Evolutionary conservation across 1,139 yeast genomes (phyloP).

Genomic region (Kazachstania sp.): DNA sequence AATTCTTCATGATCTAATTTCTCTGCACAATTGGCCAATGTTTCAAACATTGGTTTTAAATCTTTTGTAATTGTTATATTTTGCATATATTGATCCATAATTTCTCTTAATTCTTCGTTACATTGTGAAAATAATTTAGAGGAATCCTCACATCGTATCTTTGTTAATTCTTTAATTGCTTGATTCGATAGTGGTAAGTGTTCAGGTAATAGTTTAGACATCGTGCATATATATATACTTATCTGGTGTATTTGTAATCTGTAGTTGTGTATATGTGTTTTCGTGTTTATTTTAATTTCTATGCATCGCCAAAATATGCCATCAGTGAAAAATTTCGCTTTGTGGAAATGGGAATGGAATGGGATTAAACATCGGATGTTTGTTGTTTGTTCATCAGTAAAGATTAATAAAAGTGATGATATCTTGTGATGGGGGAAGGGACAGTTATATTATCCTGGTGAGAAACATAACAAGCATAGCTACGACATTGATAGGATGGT

Average conservation of each 20-base stretch:
- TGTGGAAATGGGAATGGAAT: background rate
- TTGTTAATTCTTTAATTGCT: conserved; percentile 11
- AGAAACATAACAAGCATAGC: too few relatives aligned
- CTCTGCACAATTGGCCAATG: conserved; percentile 4
- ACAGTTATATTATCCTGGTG: too few relatives aligned
- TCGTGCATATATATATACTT: background rate
- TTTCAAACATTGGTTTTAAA: conserved; percentile 4
- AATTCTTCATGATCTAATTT: conserved; percentile 3
- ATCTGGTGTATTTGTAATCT: background rate
- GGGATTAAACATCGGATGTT: background rate
- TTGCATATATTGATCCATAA: conserved; percentile 12
- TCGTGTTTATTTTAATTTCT: background rate
- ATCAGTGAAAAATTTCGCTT: too few relatives aligned
- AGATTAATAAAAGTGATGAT: too few relatives aligned
- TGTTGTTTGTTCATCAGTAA: too few relatives aligned
- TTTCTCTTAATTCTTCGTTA: conserved; percentile 13
- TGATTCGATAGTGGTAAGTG: conserved; percentile 17
- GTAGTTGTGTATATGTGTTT: background rate
- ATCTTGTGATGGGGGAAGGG: too few relatives aligned
- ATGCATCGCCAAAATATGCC: background rate
- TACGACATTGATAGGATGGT: too few relatives aligned
- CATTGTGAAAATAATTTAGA: conserved; percentile 6
- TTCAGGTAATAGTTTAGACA: conserved; percentile 7
- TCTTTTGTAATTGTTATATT: conserved; percentile 5
- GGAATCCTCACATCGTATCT: conserved; percentile 9